Evolutionary conservation across 179 eudicot species (phyloP).

Genomic region (Amaranthus tricolor): DNA sequence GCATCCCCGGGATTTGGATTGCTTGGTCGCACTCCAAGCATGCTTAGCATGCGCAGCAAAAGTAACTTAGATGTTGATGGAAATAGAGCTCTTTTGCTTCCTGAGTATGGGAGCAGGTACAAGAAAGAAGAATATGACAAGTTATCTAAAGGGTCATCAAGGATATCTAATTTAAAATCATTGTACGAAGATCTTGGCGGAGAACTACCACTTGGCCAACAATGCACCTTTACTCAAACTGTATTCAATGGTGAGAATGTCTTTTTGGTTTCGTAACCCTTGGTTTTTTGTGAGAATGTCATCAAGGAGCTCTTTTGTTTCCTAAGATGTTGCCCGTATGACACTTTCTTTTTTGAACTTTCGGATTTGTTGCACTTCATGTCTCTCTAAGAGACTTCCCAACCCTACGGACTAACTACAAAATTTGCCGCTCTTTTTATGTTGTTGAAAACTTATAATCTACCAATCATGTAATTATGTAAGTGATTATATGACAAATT

Average conservation of each 20-base stretch:
- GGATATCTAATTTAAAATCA: constrained; percentile 42
- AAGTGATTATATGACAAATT: background rate
- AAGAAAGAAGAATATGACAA: constrained; percentile 40
- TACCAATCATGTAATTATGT: background rate
- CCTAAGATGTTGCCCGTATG: no score
- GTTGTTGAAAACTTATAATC: background rate
- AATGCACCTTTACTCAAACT: constrained; percentile 78
- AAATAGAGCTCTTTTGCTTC: constrained; percentile 48
- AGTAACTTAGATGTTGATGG: constrained; percentile 42
- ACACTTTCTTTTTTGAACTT: no score
- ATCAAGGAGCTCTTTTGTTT: no score
- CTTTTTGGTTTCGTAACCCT: background rate
- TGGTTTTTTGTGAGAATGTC: no score
- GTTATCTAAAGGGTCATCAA: constrained; percentile 38
- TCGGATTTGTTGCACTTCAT: no score
- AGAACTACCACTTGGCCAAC: constrained; percentile 62
- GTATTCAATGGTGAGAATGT: constrained; percentile 63
- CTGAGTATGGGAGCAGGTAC: constrained; percentile 40
- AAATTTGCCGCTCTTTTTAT: background rate
- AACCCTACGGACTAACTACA: no score
- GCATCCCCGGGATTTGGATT: constrained; percentile 64
- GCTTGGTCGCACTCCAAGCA: constrained; percentile 38
- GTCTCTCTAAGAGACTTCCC: no score
- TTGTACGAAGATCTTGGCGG: constrained; percentile 49
- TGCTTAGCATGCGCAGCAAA: constrained; percentile 28